Evolutionary conservation across 1,139 yeast genomes (phyloP), one percentile per base, ranked within the genome.

Genomic region (Sugiyamaella xylanicola): DNA sequence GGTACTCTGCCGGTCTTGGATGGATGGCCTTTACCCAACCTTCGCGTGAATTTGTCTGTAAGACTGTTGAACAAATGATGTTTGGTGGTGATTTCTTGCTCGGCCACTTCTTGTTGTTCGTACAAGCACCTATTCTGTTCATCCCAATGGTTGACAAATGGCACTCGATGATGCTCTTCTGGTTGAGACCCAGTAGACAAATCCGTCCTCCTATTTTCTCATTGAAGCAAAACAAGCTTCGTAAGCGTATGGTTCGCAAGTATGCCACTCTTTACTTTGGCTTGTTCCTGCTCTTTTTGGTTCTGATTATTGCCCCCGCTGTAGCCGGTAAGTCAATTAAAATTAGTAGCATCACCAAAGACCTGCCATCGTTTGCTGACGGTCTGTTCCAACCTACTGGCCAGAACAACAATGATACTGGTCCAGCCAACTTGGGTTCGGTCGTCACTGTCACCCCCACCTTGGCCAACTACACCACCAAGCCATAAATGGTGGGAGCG

Each of bases 121-220:
- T 85, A 66, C 98, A 93, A 77, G 81, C 90, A 72, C 99, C 99
- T 67, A 71, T 91, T 56, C 80, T 95, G 65, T 80, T 82, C 64
- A 77, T 93, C 67, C 99, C 99, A 69, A 81, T 84, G 75, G 79
- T 92, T 73, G 99, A 93, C 78, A 88, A 92, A 79, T 91, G 96
- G 96, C 99, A 93, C 77, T 92, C 99, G 48, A 87, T 92, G 76
- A 86, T 93, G 93, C 82, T 93, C 76, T 93, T 93, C 85, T 93
- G 99, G 99, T 86, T 93, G 77, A 89, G 91, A 74, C 99, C 99
- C 61, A 86, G 95, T 60, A 87, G 96, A 77, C 97, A 93, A 79
- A 93, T 93, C 70, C 89, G 99, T 76, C 99, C 98, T 63, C 99
- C 99, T 67, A 93, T 95, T 72, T 95, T 90, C 77, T 91, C 98